phyloP scores from a whole-genome alignment of 2,329 filamentous ascomycete species.

The Colletotrichum caudatum region DNA sequence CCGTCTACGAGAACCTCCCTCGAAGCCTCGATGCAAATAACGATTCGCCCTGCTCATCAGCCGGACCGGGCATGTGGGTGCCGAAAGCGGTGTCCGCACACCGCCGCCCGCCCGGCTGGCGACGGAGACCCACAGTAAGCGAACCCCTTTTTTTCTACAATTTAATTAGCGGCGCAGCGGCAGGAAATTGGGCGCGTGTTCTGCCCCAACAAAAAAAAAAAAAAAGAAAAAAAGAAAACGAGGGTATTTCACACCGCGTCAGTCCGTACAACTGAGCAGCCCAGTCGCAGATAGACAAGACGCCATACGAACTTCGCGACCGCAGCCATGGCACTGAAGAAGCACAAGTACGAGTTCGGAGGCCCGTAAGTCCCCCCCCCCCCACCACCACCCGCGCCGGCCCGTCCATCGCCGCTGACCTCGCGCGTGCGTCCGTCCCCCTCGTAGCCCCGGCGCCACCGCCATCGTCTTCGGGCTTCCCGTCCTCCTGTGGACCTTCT shows the following conservation, averaged over 20 bases:
- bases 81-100: background rate
- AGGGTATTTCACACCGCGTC: background rate
- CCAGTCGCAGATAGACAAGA: background rate
- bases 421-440: background rate
- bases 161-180: constrained; percentile 24
- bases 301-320: background rate
- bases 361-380: constrained; percentile 48
- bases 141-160: background rate
- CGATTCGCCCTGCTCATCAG: background rate
- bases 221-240: background rate
- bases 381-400: too few species aligned
- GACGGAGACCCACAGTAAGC: background rate
- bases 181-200: constrained; percentile 22
- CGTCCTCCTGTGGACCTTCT: constrained; percentile 76
- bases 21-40: background rate
- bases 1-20: background rate
- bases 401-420: constrained; percentile 7
- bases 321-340: constrained; percentile 23
- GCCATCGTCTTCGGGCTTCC: constrained; percentile 83
- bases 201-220: constrained; percentile 27
- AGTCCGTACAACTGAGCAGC: background rate
- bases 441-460: constrained; percentile 74
- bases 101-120: background rate
- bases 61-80: background rate
- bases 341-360: constrained; percentile 49